Evolutionary conservation across 257 asterid species (phyloP), one percentile per base, ranked within the genome.

Genomic region (Forsythia suspensa): DNA sequence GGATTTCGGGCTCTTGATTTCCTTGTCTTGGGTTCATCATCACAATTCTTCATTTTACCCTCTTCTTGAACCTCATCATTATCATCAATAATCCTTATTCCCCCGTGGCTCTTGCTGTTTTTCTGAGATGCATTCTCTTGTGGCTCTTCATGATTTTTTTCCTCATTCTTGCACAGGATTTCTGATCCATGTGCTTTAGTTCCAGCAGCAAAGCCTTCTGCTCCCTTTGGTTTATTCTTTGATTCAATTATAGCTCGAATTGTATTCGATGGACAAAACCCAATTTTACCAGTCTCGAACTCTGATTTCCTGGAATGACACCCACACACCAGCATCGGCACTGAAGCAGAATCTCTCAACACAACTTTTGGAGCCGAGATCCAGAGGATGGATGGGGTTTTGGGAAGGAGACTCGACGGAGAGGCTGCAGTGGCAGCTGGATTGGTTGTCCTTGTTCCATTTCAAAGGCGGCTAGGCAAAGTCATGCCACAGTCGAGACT

Each of bases 401-500:
- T 86, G 88, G 5, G 86, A 82, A 46, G 90, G 89, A 72, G 92
- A 86, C 75, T 90, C 87, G 65, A 72, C 57, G 71, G 92, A 84
- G 75, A 88, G 91, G 81, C 92, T 88, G 77, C 90, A 91, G 88
- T 41, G 76, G 15, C 82, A 82, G 79, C 69, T 63, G 70, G 90
- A 72, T n/a, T 85, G 36, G 18, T 43, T 82, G 76, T 88, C 87
- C 89, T 88, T 89, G 76, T 83, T 91, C 93, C 93, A 91, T 57
- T 84, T 85, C 76, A 88, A 87, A 77, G 85, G 89, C 69, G 92
- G 87, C 51, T 87, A 88, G 37, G 83, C 81, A 63, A 91, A 87
- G 80, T 89, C 89, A 81, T 85, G 92, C 15, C 83, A 89, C 80
- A 91, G 90, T 83, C 87, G 93, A 65, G 96, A 88, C 80, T 91